Evolutionary conservation across 176 grass and related monocot genomes (phyloP).

Genomic region (Triticum monococcum): DNA sequence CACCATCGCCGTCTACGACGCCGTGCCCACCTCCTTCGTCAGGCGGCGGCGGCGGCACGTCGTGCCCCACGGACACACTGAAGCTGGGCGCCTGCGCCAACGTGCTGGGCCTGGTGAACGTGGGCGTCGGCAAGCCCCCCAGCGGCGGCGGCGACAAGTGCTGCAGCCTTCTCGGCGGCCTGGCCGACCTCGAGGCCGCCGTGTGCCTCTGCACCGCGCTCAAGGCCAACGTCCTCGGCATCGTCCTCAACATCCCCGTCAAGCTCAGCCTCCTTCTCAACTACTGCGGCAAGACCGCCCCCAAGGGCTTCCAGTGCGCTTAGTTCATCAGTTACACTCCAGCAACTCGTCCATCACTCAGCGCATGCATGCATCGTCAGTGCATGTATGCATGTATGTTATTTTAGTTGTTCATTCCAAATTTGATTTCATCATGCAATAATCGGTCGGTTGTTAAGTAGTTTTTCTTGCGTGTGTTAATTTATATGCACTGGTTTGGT

Average conservation of each 20-base stretch:
- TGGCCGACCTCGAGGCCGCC: slow-evolving; percentile 59
- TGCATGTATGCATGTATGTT: not conserved
- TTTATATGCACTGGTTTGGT: not conserved
- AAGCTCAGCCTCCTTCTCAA: slow-evolving; percentile 57
- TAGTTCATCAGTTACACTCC: not conserved
- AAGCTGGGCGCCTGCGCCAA: slow-evolving; percentile 59
- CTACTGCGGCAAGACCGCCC: slow-evolving; percentile 54
- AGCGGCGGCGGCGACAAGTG: slow-evolving; percentile 14
- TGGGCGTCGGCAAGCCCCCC: slow-evolving; percentile 9
- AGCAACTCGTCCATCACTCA: not conserved
- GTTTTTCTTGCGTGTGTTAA: not conserved
- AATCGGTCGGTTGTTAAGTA: not conserved
- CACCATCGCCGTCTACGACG: not conserved
- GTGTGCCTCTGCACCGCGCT: slow-evolving; percentile 65
- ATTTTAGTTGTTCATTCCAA: not conserved
- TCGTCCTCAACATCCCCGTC: slow-evolving; percentile 53
- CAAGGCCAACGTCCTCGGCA: slow-evolving; percentile 60
- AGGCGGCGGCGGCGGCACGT: not conserved
- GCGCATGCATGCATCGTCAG: not conserved
- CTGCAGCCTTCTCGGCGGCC: slow-evolving; percentile 38
- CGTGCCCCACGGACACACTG: slow-evolving; percentile 38
- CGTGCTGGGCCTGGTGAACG: slow-evolving; percentile 22
- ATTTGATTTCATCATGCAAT: not conserved
- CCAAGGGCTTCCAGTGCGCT: slow-evolving; percentile 39
- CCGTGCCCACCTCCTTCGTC: not conserved